Evolutionary conservation across 805 yeast species (phyloP), one percentile per base, ranked within the genome.

Genomic region (Zygotorulaspora chibaensis): DNA sequence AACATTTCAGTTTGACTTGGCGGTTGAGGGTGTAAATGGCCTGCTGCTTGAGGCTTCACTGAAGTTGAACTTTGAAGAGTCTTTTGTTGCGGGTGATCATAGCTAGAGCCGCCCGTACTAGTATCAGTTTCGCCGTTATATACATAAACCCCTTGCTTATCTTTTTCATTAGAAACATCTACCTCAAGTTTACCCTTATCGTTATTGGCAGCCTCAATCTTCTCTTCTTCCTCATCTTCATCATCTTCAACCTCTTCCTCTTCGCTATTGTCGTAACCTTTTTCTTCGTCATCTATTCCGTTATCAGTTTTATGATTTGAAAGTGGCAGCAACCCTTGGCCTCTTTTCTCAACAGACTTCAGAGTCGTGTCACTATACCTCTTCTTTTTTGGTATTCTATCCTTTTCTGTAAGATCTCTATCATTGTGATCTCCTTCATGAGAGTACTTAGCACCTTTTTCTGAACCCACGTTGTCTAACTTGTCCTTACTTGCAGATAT

Each of bases 121-220:
- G 58, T 54, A 40, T 58, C 63, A 8, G 61, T 55, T 29, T 61
- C 65, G 15, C 54, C 58, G 30, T 59, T 53, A 46, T 59, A 58
- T 20, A 55, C 56, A 18, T 53, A 48, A 2, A 57, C 48, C 8
- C 51, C 43, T 36, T 54, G 58, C 34, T 58, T 60, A 27, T 58
- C 61, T 33, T 49, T 50, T 31, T 54, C 61, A 30, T 52, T 48
- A 3, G 40, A 40, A 2, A 45, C 48, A 26, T 57, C 59, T 12
- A 46, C 49, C 16, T 43, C 53, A 9, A 43, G 49, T 23, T 50
- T 52, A 13, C 54, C 53, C 12, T 45, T 37, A 11, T 49, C 50
- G 16, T n/a, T 33, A 13, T n/a, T n/a, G 16, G 36, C 7, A 33
- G 20, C 20, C 4, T 17, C 35, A 37, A 17, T 23, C 35, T 26